These are phyloP conservation scores for Vitis cinerea DNA, from an alignment of 164 flowering plant genomes.

Conservation along the genomic window DNA sequence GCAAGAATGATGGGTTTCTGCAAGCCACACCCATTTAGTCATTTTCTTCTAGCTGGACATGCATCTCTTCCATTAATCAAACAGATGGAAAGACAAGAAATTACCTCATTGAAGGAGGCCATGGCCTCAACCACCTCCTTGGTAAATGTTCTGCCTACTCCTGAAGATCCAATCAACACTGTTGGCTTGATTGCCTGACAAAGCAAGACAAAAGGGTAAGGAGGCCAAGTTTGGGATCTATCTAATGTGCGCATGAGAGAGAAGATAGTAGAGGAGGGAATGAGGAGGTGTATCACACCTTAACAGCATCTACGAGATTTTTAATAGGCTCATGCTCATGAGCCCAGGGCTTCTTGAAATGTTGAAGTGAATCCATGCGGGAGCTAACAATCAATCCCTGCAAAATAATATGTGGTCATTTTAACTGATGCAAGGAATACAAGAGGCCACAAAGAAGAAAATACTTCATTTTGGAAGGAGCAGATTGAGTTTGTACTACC, in stretches of 20 bases:
- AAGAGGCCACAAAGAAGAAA: background rate
- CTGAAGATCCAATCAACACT: slow-evolving; percentile 63
- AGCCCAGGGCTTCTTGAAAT: slow-evolving; percentile 98
- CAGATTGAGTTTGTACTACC: slow-evolving; percentile 24
- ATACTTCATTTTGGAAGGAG: background rate
- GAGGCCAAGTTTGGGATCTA: background rate
- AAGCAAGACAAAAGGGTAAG: slow-evolving; percentile 2
- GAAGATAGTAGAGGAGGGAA: background rate
- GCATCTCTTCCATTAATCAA: background rate
- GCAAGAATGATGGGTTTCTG: slow-evolving; percentile 63
- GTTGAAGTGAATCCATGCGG: slow-evolving; percentile 79
- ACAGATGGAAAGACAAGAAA: slow-evolving; percentile 1
- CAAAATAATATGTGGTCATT: slow-evolving; percentile 5
- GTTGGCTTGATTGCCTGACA: slow-evolving; percentile 60
- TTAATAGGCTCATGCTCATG: slow-evolving; percentile 88
- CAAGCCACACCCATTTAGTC: background rate
- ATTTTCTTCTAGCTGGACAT: background rate
- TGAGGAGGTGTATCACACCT: slow-evolving; percentile 37
- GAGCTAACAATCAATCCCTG: slow-evolving; percentile 92
- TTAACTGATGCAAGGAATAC: background rate
- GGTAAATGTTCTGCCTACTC: slow-evolving; percentile 56
- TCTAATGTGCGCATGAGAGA: too few species aligned
- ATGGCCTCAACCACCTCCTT: slow-evolving; percentile 65
- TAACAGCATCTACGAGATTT: slow-evolving; percentile 73
- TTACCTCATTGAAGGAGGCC: slow-evolving; percentile 58